Evolutionary conservation across 805 yeast genomes (phyloP), one percentile per base, ranked within the genome.

Genomic region (Schwanniomyces yamadae): DNA sequence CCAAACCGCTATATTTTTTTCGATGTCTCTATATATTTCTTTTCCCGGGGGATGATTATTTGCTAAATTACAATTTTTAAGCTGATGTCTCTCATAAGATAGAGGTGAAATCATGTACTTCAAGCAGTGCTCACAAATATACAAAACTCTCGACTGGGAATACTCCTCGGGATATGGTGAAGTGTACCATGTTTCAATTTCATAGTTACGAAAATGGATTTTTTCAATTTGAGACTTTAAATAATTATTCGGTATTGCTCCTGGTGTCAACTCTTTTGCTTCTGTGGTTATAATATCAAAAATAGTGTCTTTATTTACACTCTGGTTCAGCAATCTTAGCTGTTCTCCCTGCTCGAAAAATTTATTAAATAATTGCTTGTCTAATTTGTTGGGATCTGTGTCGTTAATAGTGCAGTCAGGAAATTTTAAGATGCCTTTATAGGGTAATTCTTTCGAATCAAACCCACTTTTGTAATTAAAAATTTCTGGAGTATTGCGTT

Each of bases 111-210:
- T 72, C 78, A 80, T 80, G 54, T 87, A 90, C 60, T 84, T 81
- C 39, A 91, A 61, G 55, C 98, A 93, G 49, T 72, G 79, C 45
- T 88, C 93, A 59, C 98, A 93, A 11, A 91, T 73, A 51, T 80
- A 81, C 30, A 93, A 63, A 2, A 80, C 73, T 27, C 67, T 66
- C 30, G 79, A 75, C 20, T 71, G 71, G 27, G 86, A 77, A 51
- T 80, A 86, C 51, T 86, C 93, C 41, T 84, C 89, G 0, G 98
- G 97, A 54, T 86, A 93, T 1, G 98, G 98, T 0, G 96, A 81
- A 3, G 85, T 77, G 59, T 85, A 90, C 96, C 97, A 88, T 0
- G 96, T 86, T 41, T 83, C 84, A 18, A 93, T 85, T 54, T 84
- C 89, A 56, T 63, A 77, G 28, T 74, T 73, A 23, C 88, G 77